These are phyloP conservation scores for Fusarium tupiense DNA, from an alignment of 2,329 filamentous ascomycete genomes.

Conservation along the genomic window DNA sequence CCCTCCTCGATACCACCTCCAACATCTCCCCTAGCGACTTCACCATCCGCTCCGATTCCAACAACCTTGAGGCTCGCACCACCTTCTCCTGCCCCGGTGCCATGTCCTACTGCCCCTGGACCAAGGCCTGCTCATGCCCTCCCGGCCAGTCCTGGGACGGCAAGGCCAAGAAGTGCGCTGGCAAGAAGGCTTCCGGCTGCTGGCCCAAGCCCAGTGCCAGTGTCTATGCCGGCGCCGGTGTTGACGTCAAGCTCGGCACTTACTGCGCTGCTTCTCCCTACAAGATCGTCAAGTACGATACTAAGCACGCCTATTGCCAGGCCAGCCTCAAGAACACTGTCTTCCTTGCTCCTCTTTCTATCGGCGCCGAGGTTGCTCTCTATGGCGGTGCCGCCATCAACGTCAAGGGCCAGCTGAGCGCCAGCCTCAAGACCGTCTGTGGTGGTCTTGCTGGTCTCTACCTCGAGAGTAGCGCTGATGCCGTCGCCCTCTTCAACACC, in stretches of 20 bases:
- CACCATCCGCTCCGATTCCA: constrained; percentile 25
- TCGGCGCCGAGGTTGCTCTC: constrained; percentile 43
- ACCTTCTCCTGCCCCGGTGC: constrained; percentile 47
- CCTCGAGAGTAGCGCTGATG: constrained; percentile 44
- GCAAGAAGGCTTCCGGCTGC: constrained; percentile 41
- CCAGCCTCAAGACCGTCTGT: constrained; percentile 45
- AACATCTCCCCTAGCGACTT: constrained; percentile 29
- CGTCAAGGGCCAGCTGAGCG: constrained; percentile 42
- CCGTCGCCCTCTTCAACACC: constrained; percentile 52
- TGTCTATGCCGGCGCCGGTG: constrained; percentile 34
- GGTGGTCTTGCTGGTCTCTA: constrained; percentile 49
- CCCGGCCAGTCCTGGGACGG: constrained; percentile 53
- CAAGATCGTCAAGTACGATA: constrained; percentile 49
- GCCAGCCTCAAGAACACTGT: constrained; percentile 46
- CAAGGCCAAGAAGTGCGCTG: constrained; percentile 41
- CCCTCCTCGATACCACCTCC: constrained; percentile 46
- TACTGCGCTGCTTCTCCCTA: constrained; percentile 50
- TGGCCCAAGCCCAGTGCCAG: constrained; percentile 47
- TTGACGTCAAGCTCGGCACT: constrained; percentile 42
- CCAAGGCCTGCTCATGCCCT: constrained; percentile 55
- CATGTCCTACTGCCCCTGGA: constrained; percentile 53
- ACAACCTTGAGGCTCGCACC: constrained; percentile 35
- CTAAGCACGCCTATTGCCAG: constrained; percentile 50
- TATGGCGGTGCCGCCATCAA: constrained; percentile 38
- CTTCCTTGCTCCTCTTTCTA: constrained; percentile 46